Evolutionary conservation across 2,329 filamentous ascomycete species (phyloP).

Genomic region (Dactylella cylindrospora): DNA sequence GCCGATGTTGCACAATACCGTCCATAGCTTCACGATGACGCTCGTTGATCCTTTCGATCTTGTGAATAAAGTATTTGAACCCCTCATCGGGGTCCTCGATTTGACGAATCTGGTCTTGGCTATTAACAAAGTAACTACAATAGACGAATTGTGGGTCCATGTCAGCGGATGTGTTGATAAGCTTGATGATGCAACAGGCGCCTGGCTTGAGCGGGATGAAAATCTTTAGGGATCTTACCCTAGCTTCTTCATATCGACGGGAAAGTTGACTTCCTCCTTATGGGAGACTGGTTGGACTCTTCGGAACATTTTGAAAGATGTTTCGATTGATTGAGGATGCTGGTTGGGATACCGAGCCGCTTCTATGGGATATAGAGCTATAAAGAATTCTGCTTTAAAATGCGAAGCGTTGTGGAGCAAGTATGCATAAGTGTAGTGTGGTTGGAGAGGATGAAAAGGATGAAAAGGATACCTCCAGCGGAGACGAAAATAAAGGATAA

Average conservation of each 20-base stretch:
- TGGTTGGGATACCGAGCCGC: no score
- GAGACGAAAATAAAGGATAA: no score
- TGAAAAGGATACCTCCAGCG: no score
- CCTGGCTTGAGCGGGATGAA: no score
- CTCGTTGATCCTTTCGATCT: conserved; percentile 69
- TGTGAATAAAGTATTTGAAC: conserved; percentile 73
- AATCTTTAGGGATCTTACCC: conserved; percentile 63
- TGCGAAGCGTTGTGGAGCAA: no score
- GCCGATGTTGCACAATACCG: conserved; percentile 54
- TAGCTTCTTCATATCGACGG: conserved; percentile 66
- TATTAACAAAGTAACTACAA: conserved; percentile 74
- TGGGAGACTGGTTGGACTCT: conserved; percentile 61
- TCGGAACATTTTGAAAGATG: conserved; percentile 67
- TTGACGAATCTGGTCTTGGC: conserved; percentile 71
- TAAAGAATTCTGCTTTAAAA: no score
- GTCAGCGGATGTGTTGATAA: neutral
- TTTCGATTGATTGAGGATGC: conserved; percentile 9
- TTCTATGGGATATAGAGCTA: no score
- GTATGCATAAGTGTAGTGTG: no score
- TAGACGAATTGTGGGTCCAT: neutral
- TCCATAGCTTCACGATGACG: conserved; percentile 74
- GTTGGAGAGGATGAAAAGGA: no score
- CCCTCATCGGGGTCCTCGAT: conserved; percentile 67
- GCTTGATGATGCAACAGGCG: no score
- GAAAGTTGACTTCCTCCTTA: conserved; percentile 72